phyloP scores from a whole-genome alignment of 805 yeast genomes.

The Ogataea nonfermentans region DNA sequence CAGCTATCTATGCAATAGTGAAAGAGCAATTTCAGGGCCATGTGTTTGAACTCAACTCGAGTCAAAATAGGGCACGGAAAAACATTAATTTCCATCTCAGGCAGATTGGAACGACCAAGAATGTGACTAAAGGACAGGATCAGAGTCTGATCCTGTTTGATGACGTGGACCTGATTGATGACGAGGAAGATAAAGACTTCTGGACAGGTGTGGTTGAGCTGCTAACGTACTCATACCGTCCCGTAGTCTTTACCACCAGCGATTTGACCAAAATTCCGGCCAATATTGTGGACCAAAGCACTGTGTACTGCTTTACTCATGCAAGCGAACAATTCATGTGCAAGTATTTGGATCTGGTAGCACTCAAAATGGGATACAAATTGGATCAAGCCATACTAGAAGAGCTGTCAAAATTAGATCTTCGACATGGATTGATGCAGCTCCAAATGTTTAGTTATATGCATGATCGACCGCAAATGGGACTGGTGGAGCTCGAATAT shows the following conservation, averaged over 20 bases:
- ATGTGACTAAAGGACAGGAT: constrained; percentile 50
- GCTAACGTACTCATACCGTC: constrained; percentile 40
- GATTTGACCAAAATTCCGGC: constrained; percentile 29
- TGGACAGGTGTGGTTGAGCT: constrained; percentile 72
- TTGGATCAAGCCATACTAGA: constrained; percentile 23
- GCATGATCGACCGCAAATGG: constrained; percentile 15
- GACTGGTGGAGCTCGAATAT: constrained; percentile 14
- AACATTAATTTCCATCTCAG: constrained; percentile 63
- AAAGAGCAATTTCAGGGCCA: constrained; percentile 57
- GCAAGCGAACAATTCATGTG: constrained; percentile 4
- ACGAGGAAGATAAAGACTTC: constrained; percentile 70
- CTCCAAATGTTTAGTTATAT: constrained; percentile 30
- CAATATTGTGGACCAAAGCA: constrained; percentile 31
- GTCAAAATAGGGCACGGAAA: constrained; percentile 69
- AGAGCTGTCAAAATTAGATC: constrained; percentile 18
- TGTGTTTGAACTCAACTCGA: constrained; percentile 77
- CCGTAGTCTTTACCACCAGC: constrained; percentile 32
- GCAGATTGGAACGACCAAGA: constrained; percentile 82
- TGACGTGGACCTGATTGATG: constrained; percentile 80
- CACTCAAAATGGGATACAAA: constrained; percentile 26
- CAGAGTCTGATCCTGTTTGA: constrained; percentile 76
- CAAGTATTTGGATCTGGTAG: constrained; percentile 30
- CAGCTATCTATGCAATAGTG: constrained; percentile 67
- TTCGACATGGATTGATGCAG: constrained; percentile 31
- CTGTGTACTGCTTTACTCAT: constrained; percentile 23